Conservation (phyloP, 768 basidiomycete species). For the Suillus fuscotomentosus region DNA sequence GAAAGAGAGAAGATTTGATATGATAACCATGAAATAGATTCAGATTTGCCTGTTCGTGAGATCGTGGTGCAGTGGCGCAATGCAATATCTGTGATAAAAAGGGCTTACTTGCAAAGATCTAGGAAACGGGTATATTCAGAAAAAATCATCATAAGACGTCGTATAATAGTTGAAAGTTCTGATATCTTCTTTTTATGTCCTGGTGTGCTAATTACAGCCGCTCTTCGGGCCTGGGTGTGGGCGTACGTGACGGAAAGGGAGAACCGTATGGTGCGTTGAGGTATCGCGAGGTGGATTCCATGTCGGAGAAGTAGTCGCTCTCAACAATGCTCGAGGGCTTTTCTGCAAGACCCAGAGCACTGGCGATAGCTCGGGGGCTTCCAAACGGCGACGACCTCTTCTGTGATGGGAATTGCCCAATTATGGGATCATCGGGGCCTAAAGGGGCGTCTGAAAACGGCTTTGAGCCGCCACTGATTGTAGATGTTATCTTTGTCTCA, state of each 20-base stretch:
- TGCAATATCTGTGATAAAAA: slow-evolving; percentile 31
- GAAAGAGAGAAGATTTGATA: slow-evolving; percentile 25
- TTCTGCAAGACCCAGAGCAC: slow-evolving; percentile 43
- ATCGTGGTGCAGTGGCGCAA: slow-evolving; percentile 24
- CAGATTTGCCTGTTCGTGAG: slow-evolving; percentile 25
- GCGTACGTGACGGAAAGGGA: slow-evolving; percentile 47
- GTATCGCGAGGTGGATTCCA: slow-evolving; percentile 42
- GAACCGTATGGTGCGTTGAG: slow-evolving; percentile 50
- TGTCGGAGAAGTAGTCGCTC: slow-evolving; percentile 38
- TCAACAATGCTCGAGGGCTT: slow-evolving; percentile 25
- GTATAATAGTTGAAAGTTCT: slow-evolving; percentile 26
- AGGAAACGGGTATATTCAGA: slow-evolving; percentile 32
- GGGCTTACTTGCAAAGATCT: slow-evolving; percentile 32
- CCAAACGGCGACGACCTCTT: slow-evolving; percentile 49
- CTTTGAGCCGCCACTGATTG: slow-evolving; percentile 25
- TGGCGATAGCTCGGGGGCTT: slow-evolving; percentile 49
- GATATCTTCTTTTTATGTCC: slow-evolving; percentile 10
- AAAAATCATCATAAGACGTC: slow-evolving; percentile 33
- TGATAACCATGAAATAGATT: slow-evolving; percentile 33
- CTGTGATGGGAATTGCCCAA: slow-evolving; percentile 51
- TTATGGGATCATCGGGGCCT: slow-evolving; percentile 52
- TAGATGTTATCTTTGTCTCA: slow-evolving; percentile 34
- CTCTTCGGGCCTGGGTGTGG: slow-evolving; percentile 40
- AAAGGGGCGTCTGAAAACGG: slow-evolving; percentile 45
- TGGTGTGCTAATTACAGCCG: slow-evolving; percentile 23